These are phyloP conservation scores for Monilinia laxa DNA, from an alignment of 2,329 filamentous ascomycete genomes.

Conservation along the genomic window DNA sequence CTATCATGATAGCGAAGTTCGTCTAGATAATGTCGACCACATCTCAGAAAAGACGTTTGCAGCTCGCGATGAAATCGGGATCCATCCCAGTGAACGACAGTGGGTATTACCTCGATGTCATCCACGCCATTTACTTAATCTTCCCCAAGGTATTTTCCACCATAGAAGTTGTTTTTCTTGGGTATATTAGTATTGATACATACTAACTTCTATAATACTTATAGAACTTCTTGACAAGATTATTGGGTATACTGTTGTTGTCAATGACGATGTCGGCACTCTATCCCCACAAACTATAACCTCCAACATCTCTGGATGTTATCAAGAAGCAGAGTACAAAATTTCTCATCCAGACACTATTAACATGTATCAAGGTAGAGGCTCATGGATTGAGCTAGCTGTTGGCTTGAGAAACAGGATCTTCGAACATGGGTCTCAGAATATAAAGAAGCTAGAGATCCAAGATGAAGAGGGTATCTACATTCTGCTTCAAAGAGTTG, in stretches of 20 bases:
- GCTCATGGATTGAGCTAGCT: too few relatives aligned
- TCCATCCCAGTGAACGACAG: background rate
- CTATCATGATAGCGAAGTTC: background rate
- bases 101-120: background rate
- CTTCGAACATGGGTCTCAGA: background rate
- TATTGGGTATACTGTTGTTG: background rate
- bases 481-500: background rate
- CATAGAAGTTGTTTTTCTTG: too few relatives aligned
- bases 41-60: too few relatives aligned
- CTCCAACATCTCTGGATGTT: background rate
- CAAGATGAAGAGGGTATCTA: background rate
- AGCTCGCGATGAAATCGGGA: background rate
- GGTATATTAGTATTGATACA: background rate
- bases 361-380: too few relatives aligned
- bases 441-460: background rate
- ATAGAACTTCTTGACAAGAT: background rate
- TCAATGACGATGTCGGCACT: background rate
- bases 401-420: background rate
- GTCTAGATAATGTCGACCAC: background rate
- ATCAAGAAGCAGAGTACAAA: conserved; percentile 3
- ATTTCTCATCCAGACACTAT: background rate
- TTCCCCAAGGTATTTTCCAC: background rate
- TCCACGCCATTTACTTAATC: background rate
- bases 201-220: background rate
- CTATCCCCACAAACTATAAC: background rate